Base-by-base conservation (phyloP, 78 protist genomes). In the Tieghemostelium lacteum region DNA sequence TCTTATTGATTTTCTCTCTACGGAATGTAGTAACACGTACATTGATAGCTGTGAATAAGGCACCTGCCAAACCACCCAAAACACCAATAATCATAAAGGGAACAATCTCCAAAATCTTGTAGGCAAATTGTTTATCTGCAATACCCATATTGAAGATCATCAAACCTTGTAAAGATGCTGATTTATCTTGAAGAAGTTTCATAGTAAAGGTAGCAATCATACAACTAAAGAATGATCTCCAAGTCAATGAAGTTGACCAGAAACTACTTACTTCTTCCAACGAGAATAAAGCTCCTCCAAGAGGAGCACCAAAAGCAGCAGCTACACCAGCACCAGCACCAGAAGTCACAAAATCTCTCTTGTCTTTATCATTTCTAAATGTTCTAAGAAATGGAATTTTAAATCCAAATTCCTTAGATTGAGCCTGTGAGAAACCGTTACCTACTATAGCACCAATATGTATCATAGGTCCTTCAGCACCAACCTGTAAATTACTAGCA, bases 301-400 rank as follows among this genome's bases (percentile, higher is more conserved):
- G 70, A 7, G 99, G 98, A 0, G 99, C 97, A 22, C 97, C 96
- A 33, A 96, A 98, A 26, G 99, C 98, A 20, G 99, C 98, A 0
- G 98, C 86, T 10, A 98, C 98, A 88, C 99, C 99, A 0, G 99
- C 99, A 14, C 98, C 98, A 3, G 98, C 98, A 12, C 99, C 99
- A 16, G 75, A 69, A 0, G 97, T 63, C 16, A 97, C 97, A 54
- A 95, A 96, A 28, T 88, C 97, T 28, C 97, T 71, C 72, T 95
- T 95, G 20, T 94, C 97, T 22, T 65, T 65, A 88, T 96, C 97
- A 73, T 89, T 95, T 34, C 98, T 85, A 61, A 96, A 98, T 34
- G 74, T 28, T 20, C 73, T 26, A 8, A 86, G 55, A 33, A 83
- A 69, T 28, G 91, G 91, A 45, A 83, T 69, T 37, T 83, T 83